Base-by-base conservation (phyloP, 2,329 filamentous ascomycete species). In the Eurotiales sp. region DNA sequence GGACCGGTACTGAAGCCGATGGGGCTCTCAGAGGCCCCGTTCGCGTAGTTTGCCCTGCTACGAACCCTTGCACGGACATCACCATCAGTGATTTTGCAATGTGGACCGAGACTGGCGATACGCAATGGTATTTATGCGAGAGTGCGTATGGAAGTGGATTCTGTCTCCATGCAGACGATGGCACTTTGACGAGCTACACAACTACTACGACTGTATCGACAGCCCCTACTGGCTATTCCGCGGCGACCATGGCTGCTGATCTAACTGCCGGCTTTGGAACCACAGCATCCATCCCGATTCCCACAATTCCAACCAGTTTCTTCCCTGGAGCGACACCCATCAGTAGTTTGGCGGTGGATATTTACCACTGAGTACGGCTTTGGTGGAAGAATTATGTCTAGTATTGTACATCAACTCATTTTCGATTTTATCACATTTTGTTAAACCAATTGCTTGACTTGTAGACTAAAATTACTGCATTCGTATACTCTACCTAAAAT, bases 1-100 rank as follows among this genome's bases (percentile, higher is more conserved):
- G 80, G 81, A 77, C 74, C 52, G 81, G 80, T 30, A 79, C 75
- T 2, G 72, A 64, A 48, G 61, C 69, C 2, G 67, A 82, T 55
- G 80, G 80, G n/a, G 62, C 63, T 4, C 51, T 71, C 47, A 75
- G 81, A 22, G 78, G 77, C 0, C 80, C 80, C 2, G 69, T 84
- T 58, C 77, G 78, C 53, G 64, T 82, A 36, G 63, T 72, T 32
- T 83, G 80, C 58, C 72, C 78, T 0, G 69, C 75, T 51, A 66
- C 59, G 2, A 73, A 72, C 1, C 80, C 80, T 11, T 83, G 80
- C 68, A 76, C 72, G 2, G 74, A 74, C 49, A 72, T 82, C 55
- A 71, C 64, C 21, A 72, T 82, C 53, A 64, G 65, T 3, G 73
- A 81, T 59, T 75, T 82, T 55, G 65, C 70, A 25, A 78, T 83